A percentile compares a stretch with the other conserved stretches of the same genome.
These are phyloP conservation scores for Diaporthe longicolla DNA, from an alignment of 2,329 filamentous ascomycete species.

Conservation along the genomic window DNA sequence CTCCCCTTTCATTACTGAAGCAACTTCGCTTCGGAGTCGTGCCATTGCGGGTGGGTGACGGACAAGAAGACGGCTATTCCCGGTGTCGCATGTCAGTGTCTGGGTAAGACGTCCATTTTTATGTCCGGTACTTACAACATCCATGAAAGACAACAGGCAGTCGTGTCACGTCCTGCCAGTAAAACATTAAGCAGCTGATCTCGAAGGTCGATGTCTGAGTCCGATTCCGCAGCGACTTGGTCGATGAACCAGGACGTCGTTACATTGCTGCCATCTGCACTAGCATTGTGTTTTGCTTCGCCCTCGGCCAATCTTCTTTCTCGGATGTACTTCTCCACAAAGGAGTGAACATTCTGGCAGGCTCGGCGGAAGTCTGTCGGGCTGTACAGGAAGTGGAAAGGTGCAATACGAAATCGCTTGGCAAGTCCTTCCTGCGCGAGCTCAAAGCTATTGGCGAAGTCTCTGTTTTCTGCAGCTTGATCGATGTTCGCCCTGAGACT, in stretches of 20 bases:
- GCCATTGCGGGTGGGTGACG: slow-evolving; percentile 43
- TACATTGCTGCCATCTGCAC: neutral
- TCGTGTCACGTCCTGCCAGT: slow-evolving; percentile 46
- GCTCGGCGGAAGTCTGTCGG: neutral
- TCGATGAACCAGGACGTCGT: neutral
- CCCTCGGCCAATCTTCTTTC: neutral
- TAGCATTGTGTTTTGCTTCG: neutral
- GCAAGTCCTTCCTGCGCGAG: slow-evolving; percentile 3
- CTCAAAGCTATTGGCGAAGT: slow-evolving; percentile 4
- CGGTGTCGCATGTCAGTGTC: neutral
- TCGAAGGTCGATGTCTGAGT: slow-evolving; percentile 23
- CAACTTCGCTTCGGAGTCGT: slow-evolving; percentile 44
- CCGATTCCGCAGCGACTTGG: neutral
- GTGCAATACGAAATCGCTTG: neutral
- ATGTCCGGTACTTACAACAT: slow-evolving; percentile 37
- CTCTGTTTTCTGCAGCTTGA: neutral
- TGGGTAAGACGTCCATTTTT: neutral
- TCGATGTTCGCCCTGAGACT: slow-evolving; percentile 3
- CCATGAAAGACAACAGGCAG: slow-evolving; percentile 47
- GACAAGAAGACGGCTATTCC: slow-evolving; percentile 42
- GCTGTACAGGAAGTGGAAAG: neutral
- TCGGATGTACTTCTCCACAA: neutral
- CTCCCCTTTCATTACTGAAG: slow-evolving; percentile 41
- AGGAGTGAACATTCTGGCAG: neutral
- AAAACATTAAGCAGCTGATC: slow-evolving; percentile 47